phyloP scores from a whole-genome alignment of 768 basidiomycete genomes.

The Tylopilus cervinicoccineus region DNA sequence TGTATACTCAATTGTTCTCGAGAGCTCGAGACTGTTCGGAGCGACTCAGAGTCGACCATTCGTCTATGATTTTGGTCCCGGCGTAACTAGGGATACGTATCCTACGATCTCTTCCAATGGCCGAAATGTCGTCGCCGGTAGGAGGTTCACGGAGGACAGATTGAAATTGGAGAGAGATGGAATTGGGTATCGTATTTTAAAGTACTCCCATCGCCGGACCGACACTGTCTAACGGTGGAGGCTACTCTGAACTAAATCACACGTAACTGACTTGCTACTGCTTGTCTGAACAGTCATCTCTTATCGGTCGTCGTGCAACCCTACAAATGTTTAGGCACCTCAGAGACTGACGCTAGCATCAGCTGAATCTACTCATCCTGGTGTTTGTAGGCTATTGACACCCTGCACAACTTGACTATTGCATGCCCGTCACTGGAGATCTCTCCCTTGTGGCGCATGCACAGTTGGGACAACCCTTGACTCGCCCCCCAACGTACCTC shows the following conservation, averaged over 20 bases:
- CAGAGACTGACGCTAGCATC: neutral
- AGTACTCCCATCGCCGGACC: conserved; percentile 36
- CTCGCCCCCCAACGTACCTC: conserved; percentile 23
- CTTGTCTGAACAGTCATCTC: neutral
- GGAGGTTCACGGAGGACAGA: conserved; percentile 12
- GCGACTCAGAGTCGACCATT: conserved; percentile 75
- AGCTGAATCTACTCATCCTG: neutral
- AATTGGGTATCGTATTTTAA: conserved; percentile 50
- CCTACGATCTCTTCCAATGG: conserved; percentile 28
- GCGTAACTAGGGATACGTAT: conserved; percentile 54
- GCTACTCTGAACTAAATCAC: neutral
- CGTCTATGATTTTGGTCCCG: conserved; percentile 76
- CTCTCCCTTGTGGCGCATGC: conserved; percentile 10
- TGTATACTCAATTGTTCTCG: conserved; percentile 69
- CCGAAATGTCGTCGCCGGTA: conserved; percentile 21
- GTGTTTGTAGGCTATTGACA: neutral
- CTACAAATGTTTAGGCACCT: neutral
- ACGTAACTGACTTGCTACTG: neutral
- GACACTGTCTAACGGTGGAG: conserved; percentile 7
- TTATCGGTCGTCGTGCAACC: neutral
- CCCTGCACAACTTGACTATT: neutral
- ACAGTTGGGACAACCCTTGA: conserved; percentile 23
- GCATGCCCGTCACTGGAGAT: conserved; percentile 1
- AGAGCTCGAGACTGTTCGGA: conserved; percentile 77
- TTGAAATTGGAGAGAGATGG: conserved; percentile 35